Evolutionary conservation across 2,329 filamentous ascomycete genomes (phyloP), one percentile per base, ranked within the genome.

Genomic region (Cercospora berteroae): DNA sequence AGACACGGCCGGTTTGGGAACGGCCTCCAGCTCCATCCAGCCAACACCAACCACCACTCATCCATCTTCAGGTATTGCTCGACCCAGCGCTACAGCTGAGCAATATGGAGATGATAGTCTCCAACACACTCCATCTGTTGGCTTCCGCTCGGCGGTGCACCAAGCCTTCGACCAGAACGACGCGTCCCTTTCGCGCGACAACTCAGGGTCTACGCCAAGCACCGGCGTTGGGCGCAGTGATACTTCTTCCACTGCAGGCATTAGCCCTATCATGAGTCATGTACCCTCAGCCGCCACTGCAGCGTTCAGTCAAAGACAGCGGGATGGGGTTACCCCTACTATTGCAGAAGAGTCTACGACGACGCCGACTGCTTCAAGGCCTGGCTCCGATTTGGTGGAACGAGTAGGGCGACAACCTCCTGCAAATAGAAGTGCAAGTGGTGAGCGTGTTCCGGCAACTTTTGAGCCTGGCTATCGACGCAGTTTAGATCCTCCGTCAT

Each of bases 231-330:
- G 69, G 42, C 68, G 88, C 68, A 88, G 86, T 63, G 86, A 89
- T 71, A 90, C 87, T 66, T 84, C 84, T 67, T 88, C 87, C 69
- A 89, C 88, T 8, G 83, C 84, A 59, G 82, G 82, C 29, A 87
- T 90, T 69, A 90, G 88, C 74, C 89, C 89, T 1, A 90, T 90
- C 63, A 89, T 90, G 77, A 85, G 82, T 70, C 80, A 81, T 61
- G 84, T 83, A n/a, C 82, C 85, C 5, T 84, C 84, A 66, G 78
- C 78, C 58, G 79, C 77, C 9, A 74, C 76, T 55, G 70, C 67
- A 52, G 66, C 78, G 13, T 64, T 63, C 70, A 57, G 18, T 44
- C 79, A 48, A 73, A 78, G 67, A 75, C 78, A 60, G 44, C 80
- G 81, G 42, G 81, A 80, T 48, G 74, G 74, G 70, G 77, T 75